Percentiles rank a stretch among this genome's conserved stretches.
Conservation (phyloP, 768 basidiomycete genomes). For the Amanita subjunquillea region DNA sequence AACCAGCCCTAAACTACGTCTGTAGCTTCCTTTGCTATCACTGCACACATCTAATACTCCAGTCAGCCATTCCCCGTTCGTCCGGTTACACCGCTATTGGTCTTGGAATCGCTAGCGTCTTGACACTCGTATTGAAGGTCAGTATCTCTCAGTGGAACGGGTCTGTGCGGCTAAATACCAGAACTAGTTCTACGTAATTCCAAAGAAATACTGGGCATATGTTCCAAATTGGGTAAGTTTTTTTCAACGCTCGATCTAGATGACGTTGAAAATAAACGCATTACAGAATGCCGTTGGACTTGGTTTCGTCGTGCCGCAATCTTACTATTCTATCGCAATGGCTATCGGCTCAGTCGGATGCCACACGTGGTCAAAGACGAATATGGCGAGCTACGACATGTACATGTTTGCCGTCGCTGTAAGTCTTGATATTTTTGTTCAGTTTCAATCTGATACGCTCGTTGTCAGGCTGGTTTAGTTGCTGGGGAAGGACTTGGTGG, state of each 20-base stretch:
- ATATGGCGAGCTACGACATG: constrained; percentile 37
- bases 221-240: constrained; percentile 39
- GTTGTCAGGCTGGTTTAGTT: constrained; percentile 32
- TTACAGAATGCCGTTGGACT: constrained; percentile 37
- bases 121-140: constrained; percentile 34
- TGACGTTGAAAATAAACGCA: background rate
- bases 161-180: background rate
- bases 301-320: constrained; percentile 43
- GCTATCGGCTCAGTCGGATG: constrained; percentile 35
- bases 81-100: constrained; percentile 52
- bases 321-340: constrained; percentile 43
- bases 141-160: background rate
- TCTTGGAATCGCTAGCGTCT: constrained; percentile 32
- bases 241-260: background rate
- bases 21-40: constrained; percentile 6
- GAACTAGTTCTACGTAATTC: constrained; percentile 18
- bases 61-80: constrained; percentile 36
- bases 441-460: background rate
- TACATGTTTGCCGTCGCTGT: constrained; percentile 49
- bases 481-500: constrained; percentile 55
- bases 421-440: constrained; percentile 3
- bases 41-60: background rate
- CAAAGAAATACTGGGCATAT: constrained; percentile 37
- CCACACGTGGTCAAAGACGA: constrained; percentile 36
- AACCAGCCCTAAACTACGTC: constrained; percentile 35